Base-by-base conservation (phyloP, 176 grass and related monocot species). In the Ampelocalamus luodianensis region DNA sequence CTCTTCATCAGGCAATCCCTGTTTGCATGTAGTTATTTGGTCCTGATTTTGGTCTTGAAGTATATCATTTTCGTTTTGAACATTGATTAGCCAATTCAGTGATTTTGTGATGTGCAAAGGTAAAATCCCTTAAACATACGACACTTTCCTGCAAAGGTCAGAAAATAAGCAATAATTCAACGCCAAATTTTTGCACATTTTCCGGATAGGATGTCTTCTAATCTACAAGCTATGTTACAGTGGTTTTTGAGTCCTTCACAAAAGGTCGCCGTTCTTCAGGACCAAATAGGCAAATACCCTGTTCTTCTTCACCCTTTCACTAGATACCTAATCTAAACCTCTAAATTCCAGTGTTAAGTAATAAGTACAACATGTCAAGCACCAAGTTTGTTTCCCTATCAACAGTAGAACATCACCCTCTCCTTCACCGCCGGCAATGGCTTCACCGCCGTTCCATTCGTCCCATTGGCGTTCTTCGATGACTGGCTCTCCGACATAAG, bases 361-460 rank as follows among this genome's bases (percentile, higher is more conserved):
- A 77, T 87, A 79, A 69, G 45, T 55, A 86, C 84, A 81, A 49
- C 79, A 89, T 14, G 59, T 27, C 40, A 62, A 40, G 24, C 77
- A 27, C 51, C 44, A 88, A 60, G 40, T 79, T 27, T 80, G 10
- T 49, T 13, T 3, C 73, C 45, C 32, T 63, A 38, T 88, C 32
- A 94, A 56, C 87, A 94, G 76, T 92, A 94, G 81, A 94, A 94
- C 90, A 92, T 92, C 63, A 94, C 92, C 84, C 38, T 94, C 72
- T 94, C 92, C 79, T 92, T 92, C 61, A 92, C 77, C 2, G 87
- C 87, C 0, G 90, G 90, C 44, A 94, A 59, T 4, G 82, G 87
- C 45, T 88, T 90, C 42, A 94, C 78, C n/a, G 71, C 38, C 0
- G 68, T 22, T 76, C 81, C 89, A 60, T 87, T 84, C 15, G 34